Evolutionary conservation across 805 yeast genomes (phyloP).

Genomic region (Sungouiella thailandica): DNA sequence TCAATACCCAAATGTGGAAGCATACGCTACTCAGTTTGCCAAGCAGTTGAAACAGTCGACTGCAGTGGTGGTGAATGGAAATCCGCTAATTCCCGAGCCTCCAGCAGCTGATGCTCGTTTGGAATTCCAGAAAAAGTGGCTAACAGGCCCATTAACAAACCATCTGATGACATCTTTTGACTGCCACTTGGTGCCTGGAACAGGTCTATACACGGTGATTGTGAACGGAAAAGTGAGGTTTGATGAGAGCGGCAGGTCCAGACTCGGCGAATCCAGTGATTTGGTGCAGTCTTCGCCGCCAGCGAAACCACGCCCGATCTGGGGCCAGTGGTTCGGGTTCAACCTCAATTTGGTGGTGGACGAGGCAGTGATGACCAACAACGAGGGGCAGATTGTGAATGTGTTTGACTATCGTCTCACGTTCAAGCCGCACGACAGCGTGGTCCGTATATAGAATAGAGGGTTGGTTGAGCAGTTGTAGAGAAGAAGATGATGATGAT

Average conservation of each 20-base stretch:
- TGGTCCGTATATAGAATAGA: slow-evolving; percentile 16
- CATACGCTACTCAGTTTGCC: slow-evolving; percentile 41
- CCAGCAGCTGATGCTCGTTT: slow-evolving; percentile 27
- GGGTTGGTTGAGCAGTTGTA: background rate
- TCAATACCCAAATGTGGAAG: slow-evolving; percentile 28
- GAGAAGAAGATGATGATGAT: too few species aligned
- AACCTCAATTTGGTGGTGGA: slow-evolving; percentile 56
- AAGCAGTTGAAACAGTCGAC: slow-evolving; percentile 48
- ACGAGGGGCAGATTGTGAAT: slow-evolving; percentile 45
- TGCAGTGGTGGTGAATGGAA: slow-evolving; percentile 55
- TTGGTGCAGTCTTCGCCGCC: slow-evolving; percentile 22
- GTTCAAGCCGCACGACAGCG: slow-evolving; percentile 53
- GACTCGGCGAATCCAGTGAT: slow-evolving; percentile 61
- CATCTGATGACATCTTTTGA: slow-evolving; percentile 64
- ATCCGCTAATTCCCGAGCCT: slow-evolving; percentile 40
- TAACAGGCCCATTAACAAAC: slow-evolving; percentile 50
- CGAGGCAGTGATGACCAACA: slow-evolving; percentile 35
- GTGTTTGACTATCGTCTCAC: slow-evolving; percentile 65
- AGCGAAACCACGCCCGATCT: slow-evolving; percentile 38
- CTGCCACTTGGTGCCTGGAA: slow-evolving; percentile 63
- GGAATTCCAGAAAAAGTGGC: slow-evolving; percentile 57
- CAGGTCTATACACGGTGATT: slow-evolving; percentile 48
- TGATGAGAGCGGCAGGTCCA: slow-evolving; percentile 70
- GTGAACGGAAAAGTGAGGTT: slow-evolving; percentile 61
- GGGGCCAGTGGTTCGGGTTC: slow-evolving; percentile 73